phyloP scores from a whole-genome alignment of 805 yeast genomes.

The Huiozyma sinensis region DNA sequence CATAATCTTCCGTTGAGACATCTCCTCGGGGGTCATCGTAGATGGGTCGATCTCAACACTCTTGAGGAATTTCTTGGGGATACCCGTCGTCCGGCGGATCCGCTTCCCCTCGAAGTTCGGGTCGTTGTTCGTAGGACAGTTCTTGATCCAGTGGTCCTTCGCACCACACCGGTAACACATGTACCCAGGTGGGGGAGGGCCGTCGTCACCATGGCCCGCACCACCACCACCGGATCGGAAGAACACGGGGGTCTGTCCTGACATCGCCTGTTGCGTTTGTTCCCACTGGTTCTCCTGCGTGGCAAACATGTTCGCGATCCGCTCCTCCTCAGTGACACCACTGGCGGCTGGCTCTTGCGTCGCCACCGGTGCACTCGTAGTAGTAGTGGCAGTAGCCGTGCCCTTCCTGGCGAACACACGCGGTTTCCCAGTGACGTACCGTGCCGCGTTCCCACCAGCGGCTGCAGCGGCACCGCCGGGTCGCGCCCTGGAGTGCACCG shows the following conservation, averaged over 20 bases:
- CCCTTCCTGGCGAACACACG: slow-evolving; percentile 30
- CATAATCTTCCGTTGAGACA: slow-evolving; percentile 51
- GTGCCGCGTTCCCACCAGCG: slow-evolving; percentile 47
- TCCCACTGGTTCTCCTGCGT: slow-evolving; percentile 94
- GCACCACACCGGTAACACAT: slow-evolving; percentile 95
- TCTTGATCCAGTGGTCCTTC: slow-evolving; percentile 90
- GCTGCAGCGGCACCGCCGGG: slow-evolving; percentile 20
- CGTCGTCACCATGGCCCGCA: slow-evolving; percentile 36
- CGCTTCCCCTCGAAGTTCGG: slow-evolving; percentile 90
- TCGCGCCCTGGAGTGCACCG: slow-evolving; percentile 21
- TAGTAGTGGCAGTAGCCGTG: slow-evolving; percentile 10
- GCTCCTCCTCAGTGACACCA: slow-evolving; percentile 67
- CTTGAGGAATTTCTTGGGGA: slow-evolving; percentile 84
- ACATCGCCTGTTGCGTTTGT: slow-evolving; percentile 83
- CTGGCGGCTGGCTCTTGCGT: slow-evolving; percentile 26
- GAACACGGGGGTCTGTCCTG: slow-evolving; percentile 71
- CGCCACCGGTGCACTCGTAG: not conserved
- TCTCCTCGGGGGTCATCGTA: slow-evolving; percentile 56
- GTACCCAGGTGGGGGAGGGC: slow-evolving; percentile 84
- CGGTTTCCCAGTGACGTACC: slow-evolving; percentile 69
- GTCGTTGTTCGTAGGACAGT: slow-evolving; percentile 89
- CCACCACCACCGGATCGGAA: slow-evolving; percentile 30
- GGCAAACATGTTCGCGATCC: slow-evolving; percentile 82
- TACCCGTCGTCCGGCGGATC: slow-evolving; percentile 91
- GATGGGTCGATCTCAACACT: slow-evolving; percentile 47